A percentile compares a stretch with the other conserved stretches of the same genome.
Conservation (phyloP, 495 filamentous ascomycete species). For the Penicillium crystallinum region DNA sequence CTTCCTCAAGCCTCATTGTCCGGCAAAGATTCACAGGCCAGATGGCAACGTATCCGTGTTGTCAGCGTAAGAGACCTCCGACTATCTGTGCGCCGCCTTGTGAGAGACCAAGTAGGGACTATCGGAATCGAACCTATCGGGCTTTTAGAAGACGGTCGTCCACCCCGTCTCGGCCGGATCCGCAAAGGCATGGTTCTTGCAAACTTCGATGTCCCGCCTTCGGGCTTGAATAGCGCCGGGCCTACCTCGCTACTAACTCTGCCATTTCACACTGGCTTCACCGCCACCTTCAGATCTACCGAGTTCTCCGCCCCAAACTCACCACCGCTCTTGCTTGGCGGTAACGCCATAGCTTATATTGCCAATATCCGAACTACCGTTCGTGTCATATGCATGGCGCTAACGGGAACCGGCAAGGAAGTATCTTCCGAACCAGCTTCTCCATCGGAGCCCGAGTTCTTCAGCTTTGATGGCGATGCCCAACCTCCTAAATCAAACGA, state of each 20-base stretch:
- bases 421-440: slow-evolving; percentile 27
- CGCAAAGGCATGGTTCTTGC: slow-evolving; percentile 83
- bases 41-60: slow-evolving; percentile 74
- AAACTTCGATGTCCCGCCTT: slow-evolving; percentile 45
- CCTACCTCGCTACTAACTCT: slow-evolving; percentile 16
- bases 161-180: slow-evolving; percentile 43
- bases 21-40: slow-evolving; percentile 30
- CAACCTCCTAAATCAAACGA: slow-evolving; percentile 30
- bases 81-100: slow-evolving; percentile 70
- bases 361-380: slow-evolving; percentile 81
- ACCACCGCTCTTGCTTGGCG: slow-evolving; percentile 48
- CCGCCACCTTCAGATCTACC: slow-evolving; percentile 39
- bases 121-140: slow-evolving; percentile 67
- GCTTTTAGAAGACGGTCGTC: slow-evolving; percentile 16
- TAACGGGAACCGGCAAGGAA: slow-evolving; percentile 29
- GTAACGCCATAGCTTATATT: slow-evolving; percentile 72
- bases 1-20: slow-evolving; percentile 23
- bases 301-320: slow-evolving; percentile 38
- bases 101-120: slow-evolving; percentile 82
- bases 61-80: slow-evolving; percentile 84
- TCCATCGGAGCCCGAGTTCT: slow-evolving; percentile 52
- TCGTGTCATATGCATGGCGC: slow-evolving; percentile 54
- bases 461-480: slow-evolving; percentile 56
- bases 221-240: slow-evolving; percentile 29
- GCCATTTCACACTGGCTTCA: slow-evolving; percentile 46